Conservation (phyloP, 441 rosid species). For the Populus trichocarpa region DNA sequence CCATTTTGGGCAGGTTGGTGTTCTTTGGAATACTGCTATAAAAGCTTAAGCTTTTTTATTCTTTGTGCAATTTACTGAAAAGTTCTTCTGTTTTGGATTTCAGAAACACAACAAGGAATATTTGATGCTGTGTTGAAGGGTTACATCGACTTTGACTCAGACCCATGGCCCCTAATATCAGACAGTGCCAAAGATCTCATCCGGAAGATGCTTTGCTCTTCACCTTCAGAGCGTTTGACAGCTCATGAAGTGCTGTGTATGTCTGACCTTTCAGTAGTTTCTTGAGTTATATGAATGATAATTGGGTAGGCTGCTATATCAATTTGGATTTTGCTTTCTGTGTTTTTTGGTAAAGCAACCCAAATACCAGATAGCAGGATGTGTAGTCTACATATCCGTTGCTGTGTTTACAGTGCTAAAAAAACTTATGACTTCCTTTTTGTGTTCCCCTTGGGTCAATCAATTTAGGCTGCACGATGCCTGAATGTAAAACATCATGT, state of each 20-base stretch:
- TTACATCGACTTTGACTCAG: conserved; percentile 78
- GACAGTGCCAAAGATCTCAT: conserved; percentile 91
- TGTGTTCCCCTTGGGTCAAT: background rate
- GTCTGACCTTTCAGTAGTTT: conserved; percentile 22
- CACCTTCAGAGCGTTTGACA: conserved; percentile 70
- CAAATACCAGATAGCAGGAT: background rate
- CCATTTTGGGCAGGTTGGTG: conserved; percentile 96
- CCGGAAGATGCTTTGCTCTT: conserved; percentile 76
- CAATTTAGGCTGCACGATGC: background rate
- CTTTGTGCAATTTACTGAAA: conserved; percentile 14
- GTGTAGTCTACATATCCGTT: background rate
- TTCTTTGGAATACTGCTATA: background rate
- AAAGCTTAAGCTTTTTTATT: background rate
- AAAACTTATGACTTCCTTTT: background rate
- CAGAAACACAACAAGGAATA: conserved; percentile 96
- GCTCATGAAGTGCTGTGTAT: conserved; percentile 96
- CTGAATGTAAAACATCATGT: background rate
- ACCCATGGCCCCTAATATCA: conserved; percentile 92
- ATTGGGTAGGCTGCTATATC: conserved; percentile 10
- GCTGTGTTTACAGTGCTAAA: background rate
- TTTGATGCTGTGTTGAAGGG: conserved; percentile 97
- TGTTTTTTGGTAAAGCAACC: background rate
- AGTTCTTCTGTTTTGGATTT: conserved; percentile 22
- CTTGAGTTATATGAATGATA: background rate
- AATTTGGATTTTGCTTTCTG: background rate